A percentile compares a stretch with the other conserved stretches of the same genome.
Evolutionary conservation across 805 yeast species (phyloP).

Genomic region (Geotrichum ghanense): DNA sequence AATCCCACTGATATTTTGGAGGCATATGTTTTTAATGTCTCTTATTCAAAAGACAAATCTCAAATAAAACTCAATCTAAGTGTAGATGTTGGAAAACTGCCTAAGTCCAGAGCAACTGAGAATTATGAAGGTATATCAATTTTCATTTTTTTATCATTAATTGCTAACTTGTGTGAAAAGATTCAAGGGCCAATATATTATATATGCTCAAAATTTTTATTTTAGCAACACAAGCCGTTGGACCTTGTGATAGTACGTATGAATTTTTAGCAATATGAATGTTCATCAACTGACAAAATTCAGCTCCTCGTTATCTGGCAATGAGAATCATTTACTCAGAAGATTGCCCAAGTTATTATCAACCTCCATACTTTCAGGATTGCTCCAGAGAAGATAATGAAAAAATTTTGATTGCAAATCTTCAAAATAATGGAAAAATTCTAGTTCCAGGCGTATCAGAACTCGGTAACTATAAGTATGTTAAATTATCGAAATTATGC

Average conservation of each 20-base stretch:
- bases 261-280: not conserved
- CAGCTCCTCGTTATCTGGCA: not conserved
- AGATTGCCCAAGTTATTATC: not conserved
- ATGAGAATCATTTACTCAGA: not conserved
- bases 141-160: not conserved
- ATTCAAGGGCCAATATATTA: not conserved
- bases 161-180: not conserved
- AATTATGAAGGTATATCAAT: not conserved
- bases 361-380: slow-evolving; percentile 1
- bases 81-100: not conserved
- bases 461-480: not conserved
- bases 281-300: not conserved
- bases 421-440: not conserved
- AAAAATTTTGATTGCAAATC: not conserved
- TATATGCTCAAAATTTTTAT: not conserved
- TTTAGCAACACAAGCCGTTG: not conserved
- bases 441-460: not conserved
- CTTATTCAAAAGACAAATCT: not conserved
- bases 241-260: not conserved
- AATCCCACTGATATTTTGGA: not conserved
- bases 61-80: not conserved
- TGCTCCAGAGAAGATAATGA: not conserved
- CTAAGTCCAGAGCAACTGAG: not conserved
- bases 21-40: not conserved
- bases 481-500: not conserved